These are phyloP conservation scores for Scalesia atractyloides DNA, from an alignment of 129 eudicot genomes.

Conservation along the genomic window DNA sequence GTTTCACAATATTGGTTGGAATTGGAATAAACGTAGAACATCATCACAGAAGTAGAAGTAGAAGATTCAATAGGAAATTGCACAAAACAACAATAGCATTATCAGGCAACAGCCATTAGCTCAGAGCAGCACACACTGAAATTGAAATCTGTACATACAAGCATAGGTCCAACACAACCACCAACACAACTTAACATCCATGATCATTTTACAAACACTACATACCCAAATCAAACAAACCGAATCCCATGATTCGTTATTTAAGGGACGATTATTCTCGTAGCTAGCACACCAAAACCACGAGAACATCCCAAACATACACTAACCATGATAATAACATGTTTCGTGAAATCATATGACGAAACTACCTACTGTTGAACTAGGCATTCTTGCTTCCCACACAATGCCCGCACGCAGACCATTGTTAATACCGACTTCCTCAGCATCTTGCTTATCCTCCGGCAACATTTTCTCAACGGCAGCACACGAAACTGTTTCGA, in stretches of 20 bases:
- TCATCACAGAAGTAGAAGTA: not conserved
- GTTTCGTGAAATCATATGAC: not conserved
- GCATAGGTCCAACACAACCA: not conserved
- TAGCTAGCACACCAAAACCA: constrained; percentile 35
- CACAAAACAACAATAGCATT: constrained; percentile 19
- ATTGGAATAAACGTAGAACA: not conserved
- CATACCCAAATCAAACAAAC: constrained; percentile 9
- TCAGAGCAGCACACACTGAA: constrained; percentile 9
- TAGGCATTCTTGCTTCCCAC: constrained; percentile 57
- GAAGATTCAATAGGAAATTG: not conserved
- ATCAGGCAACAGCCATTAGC: constrained; percentile 18
- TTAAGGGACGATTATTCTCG: constrained; percentile 13
- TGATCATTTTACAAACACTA: not conserved
- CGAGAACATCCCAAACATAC: constrained; percentile 15
- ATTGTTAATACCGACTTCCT: constrained; percentile 44
- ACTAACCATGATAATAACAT: not conserved
- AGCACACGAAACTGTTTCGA: constrained; percentile 36
- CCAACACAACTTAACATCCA: not conserved
- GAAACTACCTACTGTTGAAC: constrained; percentile 41
- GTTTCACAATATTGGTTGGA: too few relatives aligned
- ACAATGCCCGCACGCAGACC: constrained; percentile 40
- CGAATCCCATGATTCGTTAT: constrained; percentile 22
- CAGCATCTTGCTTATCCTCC: constrained; percentile 45
- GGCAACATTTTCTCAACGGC: constrained; percentile 14
- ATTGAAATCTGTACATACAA: constrained; percentile 19